Conservation (phyloP, 2,329 filamentous ascomycete genomes). For the Trichoderma sp. region DNA sequence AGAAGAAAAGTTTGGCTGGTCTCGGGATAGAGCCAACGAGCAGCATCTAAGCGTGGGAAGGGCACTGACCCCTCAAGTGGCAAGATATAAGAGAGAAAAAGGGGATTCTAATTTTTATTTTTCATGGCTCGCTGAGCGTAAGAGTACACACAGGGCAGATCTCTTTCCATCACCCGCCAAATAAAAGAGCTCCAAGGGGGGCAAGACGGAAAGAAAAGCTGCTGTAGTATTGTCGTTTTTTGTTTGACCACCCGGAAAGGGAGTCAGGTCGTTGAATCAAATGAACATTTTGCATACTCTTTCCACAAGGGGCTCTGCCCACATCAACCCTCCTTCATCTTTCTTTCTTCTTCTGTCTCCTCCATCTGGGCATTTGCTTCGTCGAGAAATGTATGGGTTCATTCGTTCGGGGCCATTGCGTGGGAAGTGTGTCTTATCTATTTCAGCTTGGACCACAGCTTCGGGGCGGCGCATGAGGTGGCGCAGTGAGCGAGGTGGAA, state of each 20-base stretch:
- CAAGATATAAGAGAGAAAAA: background rate
- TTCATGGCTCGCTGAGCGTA: slow-evolving; percentile 26
- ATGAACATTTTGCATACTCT: slow-evolving; percentile 11
- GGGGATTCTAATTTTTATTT: slow-evolving; percentile 9
- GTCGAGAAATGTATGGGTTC: slow-evolving; percentile 3
- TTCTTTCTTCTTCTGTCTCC: background rate
- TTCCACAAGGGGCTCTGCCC: background rate
- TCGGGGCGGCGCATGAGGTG: slow-evolving; percentile 87
- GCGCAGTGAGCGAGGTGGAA: slow-evolving; percentile 99
- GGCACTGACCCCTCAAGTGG: background rate
- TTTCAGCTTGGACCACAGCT: slow-evolving; percentile 91
- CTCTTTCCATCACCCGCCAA: too few species aligned
- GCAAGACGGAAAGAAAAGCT: slow-evolving; percentile 2
- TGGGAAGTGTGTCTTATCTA: slow-evolving; percentile 53
- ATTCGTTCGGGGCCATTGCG: background rate
- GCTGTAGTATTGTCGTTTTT: slow-evolving; percentile 16
- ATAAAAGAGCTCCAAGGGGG: background rate
- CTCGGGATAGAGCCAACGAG: too few species aligned
- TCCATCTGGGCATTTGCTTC: slow-evolving; percentile 19
- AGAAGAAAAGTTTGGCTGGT: too few species aligned
- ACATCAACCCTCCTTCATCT: background rate
- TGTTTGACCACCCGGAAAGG: background rate
- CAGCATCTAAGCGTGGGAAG: too few species aligned
- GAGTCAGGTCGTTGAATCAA: background rate
- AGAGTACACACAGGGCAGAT: slow-evolving; percentile 26